Conservation (phyloP, 306 rosid genomes). For the Fragaria nilgerrensis region DNA sequence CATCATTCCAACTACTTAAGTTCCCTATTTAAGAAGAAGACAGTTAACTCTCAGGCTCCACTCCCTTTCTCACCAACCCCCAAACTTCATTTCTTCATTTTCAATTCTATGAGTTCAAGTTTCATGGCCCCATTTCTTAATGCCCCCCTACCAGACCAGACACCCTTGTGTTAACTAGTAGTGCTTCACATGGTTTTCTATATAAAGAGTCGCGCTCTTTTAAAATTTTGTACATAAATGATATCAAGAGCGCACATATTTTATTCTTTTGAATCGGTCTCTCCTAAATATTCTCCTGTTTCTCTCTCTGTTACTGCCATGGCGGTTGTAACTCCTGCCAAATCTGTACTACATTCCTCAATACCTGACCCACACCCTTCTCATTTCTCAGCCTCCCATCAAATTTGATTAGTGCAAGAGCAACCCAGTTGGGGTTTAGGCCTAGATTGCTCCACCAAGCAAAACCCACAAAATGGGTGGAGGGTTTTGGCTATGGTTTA, state of each 20-base stretch:
- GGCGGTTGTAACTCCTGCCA: constrained; percentile 40
- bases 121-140: background rate
- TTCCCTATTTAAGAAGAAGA: too few species aligned
- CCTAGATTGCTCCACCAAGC: constrained; percentile 16
- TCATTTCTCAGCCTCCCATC: constrained; percentile 31
- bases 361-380: constrained; percentile 6
- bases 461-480: constrained; percentile 29
- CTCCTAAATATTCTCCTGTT: too few species aligned
- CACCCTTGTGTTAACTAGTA: background rate
- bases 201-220: background rate
- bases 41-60: background rate
- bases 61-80: constrained; percentile 18
- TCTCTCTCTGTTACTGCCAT: constrained; percentile 18
- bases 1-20: background rate
- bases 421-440: constrained; percentile 37
- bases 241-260: background rate
- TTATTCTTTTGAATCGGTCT: background rate
- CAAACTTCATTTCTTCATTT: background rate
- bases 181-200: background rate
- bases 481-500: background rate
- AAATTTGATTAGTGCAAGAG: constrained; percentile 18
- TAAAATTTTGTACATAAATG: background rate
- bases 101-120: background rate
- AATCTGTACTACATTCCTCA: constrained; percentile 15
- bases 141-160: background rate